Evolutionary conservation across 2,329 filamentous ascomycete species (phyloP), one percentile per base, ranked within the genome.

Genomic region (Colletotrichum graminicola): DNA sequence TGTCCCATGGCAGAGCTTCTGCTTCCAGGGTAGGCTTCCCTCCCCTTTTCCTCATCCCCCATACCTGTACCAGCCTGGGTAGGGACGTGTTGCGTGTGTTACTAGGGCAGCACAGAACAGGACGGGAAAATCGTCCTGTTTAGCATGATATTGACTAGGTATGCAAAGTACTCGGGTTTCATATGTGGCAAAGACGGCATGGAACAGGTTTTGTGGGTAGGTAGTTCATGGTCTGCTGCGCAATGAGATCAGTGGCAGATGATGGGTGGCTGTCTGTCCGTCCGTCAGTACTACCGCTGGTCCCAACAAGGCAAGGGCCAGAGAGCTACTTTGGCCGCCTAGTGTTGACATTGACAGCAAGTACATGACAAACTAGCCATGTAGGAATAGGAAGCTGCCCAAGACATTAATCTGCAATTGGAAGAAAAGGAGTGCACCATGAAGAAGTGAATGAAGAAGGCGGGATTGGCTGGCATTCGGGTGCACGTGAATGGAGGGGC

Each of bases 401-500:
- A 4, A 34, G 51, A 41, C n/a, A 26, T 36, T 32, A n/a, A 36
- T 26, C 54, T 57, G 12, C 34, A 41, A 34, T 29, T 43, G 49
- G 29, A 52, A 62, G 39, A 62, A 21, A 45, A 55, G 55, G 41
- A 63, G 36, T 54, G 26, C 34, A 10, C 11, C 41, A 14, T 34
- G 49, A 60, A 47, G n/a, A 47, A 47, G n/a, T 47, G 3, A n/a
- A 47, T 47, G 3, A n/a, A 47, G 21, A 47, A 55, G 32, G 49
- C 51, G 32, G 55, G 34, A 66, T 34, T 36, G n/a, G 54, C 12
- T 36, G n/a, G 54, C 12, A 26, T 23, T 23, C 12, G 6, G 34
- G 51, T 4, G 32, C 69, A 72, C 65, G 69, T 69, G 66, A 72
- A 72, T 72, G 65, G 69, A 72, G 65, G 69, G 69, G 69, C 54